A percentile compares a stretch with the other conserved stretches of the same genome.
phyloP scores from a whole-genome alignment of 2,329 filamentous ascomycete genomes.

The Botryosphaeria dothidea region DNA sequence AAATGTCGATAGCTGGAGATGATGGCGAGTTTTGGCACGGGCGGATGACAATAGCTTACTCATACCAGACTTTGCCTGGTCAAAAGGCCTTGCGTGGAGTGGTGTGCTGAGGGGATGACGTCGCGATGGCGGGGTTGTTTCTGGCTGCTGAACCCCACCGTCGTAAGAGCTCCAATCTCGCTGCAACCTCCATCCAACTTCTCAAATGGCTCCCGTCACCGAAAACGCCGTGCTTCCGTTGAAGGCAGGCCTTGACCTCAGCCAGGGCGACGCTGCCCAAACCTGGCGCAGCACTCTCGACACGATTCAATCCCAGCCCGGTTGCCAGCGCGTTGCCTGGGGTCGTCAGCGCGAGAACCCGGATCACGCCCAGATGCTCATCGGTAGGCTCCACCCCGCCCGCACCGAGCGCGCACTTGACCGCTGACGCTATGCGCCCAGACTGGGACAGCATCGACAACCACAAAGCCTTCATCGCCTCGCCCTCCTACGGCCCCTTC shows the following conservation, averaged over 20 bases:
- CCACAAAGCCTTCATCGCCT: slow-evolving; percentile 44
- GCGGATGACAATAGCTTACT: too few relatives aligned
- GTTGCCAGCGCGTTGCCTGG: slow-evolving; percentile 37
- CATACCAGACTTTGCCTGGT: too few relatives aligned
- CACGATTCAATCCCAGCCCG: slow-evolving; percentile 39
- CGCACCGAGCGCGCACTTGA: not conserved
- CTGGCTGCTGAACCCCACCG: too few relatives aligned
- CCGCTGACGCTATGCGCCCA: slow-evolving; percentile 27
- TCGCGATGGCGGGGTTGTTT: too few relatives aligned
- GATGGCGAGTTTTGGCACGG: too few relatives aligned
- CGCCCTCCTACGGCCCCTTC: slow-evolving; percentile 42
- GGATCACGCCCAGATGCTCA: slow-evolving; percentile 36
- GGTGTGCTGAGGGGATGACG: too few relatives aligned
- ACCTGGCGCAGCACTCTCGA: slow-evolving; percentile 35
- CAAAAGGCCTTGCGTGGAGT: too few relatives aligned
- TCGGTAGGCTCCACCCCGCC: slow-evolving; percentile 36
- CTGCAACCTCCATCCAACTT: too few relatives aligned
- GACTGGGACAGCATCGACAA: slow-evolving; percentile 45
- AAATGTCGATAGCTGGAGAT: too few relatives aligned
- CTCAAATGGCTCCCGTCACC: slow-evolving; percentile 30
- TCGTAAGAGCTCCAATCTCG: too few relatives aligned
- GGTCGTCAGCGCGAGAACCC: slow-evolving; percentile 44
- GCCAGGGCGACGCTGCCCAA: slow-evolving; percentile 25
- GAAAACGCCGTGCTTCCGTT: slow-evolving; percentile 45
- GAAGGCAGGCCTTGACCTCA: slow-evolving; percentile 32